A percentile compares a stretch with the other conserved stretches of the same genome.
Conservation (phyloP, 768 basidiomycete genomes). For the Boletus sp. region DNA sequence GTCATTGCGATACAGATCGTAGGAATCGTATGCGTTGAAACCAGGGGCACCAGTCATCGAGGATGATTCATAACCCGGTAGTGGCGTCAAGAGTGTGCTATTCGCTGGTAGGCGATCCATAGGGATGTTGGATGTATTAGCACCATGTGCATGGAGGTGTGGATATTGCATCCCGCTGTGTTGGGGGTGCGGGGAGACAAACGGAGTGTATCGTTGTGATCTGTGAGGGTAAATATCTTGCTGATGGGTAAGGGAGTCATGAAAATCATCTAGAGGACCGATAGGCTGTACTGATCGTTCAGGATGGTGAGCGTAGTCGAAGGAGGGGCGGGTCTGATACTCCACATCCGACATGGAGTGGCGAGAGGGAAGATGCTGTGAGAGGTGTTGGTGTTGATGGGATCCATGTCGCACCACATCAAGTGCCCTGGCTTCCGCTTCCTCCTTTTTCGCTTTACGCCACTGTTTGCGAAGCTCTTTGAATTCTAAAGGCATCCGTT, state of each 20-base stretch:
- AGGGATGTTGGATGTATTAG: constrained; percentile 14
- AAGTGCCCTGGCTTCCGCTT: constrained; percentile 28
- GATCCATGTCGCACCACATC: constrained; percentile 14
- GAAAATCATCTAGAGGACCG: constrained; percentile 18
- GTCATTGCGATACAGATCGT: constrained; percentile 39
- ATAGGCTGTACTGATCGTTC: constrained; percentile 12
- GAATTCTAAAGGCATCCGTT: constrained; percentile 62
- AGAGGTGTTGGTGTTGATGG: constrained; percentile 15
- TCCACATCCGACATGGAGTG: constrained; percentile 28
- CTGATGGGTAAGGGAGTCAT: constrained; percentile 14
- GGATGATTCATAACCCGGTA: constrained; percentile 52
- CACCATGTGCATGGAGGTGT: constrained; percentile 26
- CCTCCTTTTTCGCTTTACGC: constrained; percentile 90
- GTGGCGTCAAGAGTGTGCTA: constrained; percentile 70
- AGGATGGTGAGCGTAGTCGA: constrained; percentile 28
- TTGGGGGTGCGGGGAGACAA: constrained; percentile 18
- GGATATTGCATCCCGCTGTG: constrained; percentile 16
- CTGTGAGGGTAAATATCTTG: constrained; percentile 22
- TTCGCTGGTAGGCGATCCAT: constrained; percentile 52
- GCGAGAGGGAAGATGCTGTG: constrained; percentile 22
- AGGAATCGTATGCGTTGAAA: constrained; percentile 21
- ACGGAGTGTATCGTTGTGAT: constrained; percentile 26
- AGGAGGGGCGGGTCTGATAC: constrained; percentile 17
- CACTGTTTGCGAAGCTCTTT: constrained; percentile 96
- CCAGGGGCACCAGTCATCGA: constrained; percentile 26